A percentile compares a stretch with the other conserved stretches of the same genome.
Conservation (phyloP, 768 basidiomycete genomes). For the Leccinum pellstonianum region DNA sequence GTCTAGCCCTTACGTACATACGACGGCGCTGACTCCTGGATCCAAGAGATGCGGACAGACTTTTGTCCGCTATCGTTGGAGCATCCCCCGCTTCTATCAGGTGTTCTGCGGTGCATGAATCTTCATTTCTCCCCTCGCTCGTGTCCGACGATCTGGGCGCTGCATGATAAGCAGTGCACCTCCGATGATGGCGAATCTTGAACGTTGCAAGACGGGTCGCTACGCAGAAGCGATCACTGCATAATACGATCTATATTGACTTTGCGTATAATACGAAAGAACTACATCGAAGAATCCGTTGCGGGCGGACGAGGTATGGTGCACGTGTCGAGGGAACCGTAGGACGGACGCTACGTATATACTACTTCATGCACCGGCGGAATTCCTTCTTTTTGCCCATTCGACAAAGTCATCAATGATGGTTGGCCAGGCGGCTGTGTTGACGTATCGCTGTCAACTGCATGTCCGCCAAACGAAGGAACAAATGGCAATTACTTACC, state of each 20-base stretch:
- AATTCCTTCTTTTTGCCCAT: slow-evolving; percentile 46
- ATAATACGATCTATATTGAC: slow-evolving; percentile 2
- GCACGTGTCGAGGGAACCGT: not conserved
- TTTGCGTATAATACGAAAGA: slow-evolving; percentile 3
- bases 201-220: not conserved
- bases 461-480: not conserved
- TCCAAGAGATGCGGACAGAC: slow-evolving; percentile 23
- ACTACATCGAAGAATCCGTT: not conserved
- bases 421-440: slow-evolving; percentile 80
- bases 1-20: not conserved
- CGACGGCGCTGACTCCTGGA: not conserved
- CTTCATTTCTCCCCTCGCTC: slow-evolving; percentile 35
- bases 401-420: slow-evolving; percentile 83
- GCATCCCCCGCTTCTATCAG: slow-evolving; percentile 26
- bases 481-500: slow-evolving; percentile 51
- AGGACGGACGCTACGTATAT: not conserved
- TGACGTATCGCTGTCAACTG: slow-evolving; percentile 8
- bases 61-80: slow-evolving; percentile 28
- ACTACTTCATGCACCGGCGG: slow-evolving; percentile 4
- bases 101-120: slow-evolving; percentile 22
- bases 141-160: slow-evolving; percentile 11
- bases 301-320: slow-evolving; percentile 10
- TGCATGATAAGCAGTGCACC: slow-evolving; percentile 5
- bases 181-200: slow-evolving; percentile 11
- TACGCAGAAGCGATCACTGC: not conserved